phyloP scores from a whole-genome alignment of 345 rosid genomes.

The Arabidopsis thaliana region TAIR10.1 NC_003076.8:24096501-24097000 shows the following conservation, averaged over 20 bases:
- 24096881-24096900: slow-evolving; percentile 11
- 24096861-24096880: slow-evolving; percentile 5
- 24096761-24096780: background rate
- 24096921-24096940: slow-evolving; percentile 48
- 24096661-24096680: background rate
- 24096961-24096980: slow-evolving; percentile 52
- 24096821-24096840: background rate
- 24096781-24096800: background rate
- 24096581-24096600: background rate
- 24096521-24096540: slow-evolving; percentile 19
- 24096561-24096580: background rate
- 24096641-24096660: background rate
- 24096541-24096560: slow-evolving; percentile 21
- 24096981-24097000: slow-evolving; percentile 1
- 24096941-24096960: slow-evolving; percentile 56
- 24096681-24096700: background rate
- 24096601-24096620: background rate
- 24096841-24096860: background rate
- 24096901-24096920: slow-evolving; percentile 38
- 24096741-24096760: background rate
- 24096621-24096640: background rate
- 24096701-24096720: background rate
- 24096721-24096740: background rate
- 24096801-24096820: background rate
- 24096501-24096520: background rate